Conservation (phyloP, 2,329 filamentous ascomycete genomes). For the Diaporthe sp. region DNA sequence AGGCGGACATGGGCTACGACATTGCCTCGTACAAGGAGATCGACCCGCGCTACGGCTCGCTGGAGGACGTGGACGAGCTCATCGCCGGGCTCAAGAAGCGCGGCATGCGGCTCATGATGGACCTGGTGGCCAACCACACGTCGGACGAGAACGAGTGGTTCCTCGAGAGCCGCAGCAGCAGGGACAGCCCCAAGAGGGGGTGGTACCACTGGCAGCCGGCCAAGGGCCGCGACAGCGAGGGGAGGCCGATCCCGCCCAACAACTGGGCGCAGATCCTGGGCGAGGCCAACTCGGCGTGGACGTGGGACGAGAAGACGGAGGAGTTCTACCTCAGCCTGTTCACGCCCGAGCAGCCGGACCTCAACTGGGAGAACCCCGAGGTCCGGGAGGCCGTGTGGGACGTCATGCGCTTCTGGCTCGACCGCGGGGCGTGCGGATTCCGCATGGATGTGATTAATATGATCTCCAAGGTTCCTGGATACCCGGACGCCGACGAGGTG, state of each 20-base stretch:
- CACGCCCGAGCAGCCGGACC: conserved; percentile 78
- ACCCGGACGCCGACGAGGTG: conserved; percentile 36
- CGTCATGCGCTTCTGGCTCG: conserved; percentile 81
- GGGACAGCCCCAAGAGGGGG: conserved; percentile 67
- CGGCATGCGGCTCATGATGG: conserved; percentile 78
- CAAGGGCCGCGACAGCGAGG: conserved; percentile 64
- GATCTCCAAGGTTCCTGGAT: conserved; percentile 37
- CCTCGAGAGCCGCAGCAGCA: conserved; percentile 66
- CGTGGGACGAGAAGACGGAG: conserved; percentile 62
- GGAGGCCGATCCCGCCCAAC: conserved; percentile 72
- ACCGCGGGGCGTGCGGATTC: conserved; percentile 77
- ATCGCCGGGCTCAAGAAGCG: conserved; percentile 72
- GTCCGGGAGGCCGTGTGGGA: conserved; percentile 77
- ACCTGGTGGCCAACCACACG: conserved; percentile 83
- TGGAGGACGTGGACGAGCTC: conserved; percentile 76
- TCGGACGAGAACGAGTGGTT: conserved; percentile 71
- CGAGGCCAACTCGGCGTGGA: conserved; percentile 58
- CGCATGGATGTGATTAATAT: conserved; percentile 59
- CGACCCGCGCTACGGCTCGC: conserved; percentile 75
- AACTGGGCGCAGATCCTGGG: conserved; percentile 62
- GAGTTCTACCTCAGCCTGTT: conserved; percentile 78
- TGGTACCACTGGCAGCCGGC: conserved; percentile 78
- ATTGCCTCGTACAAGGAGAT: conserved; percentile 78
- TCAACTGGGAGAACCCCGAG: conserved; percentile 81
- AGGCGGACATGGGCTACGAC: conserved; percentile 80